Conservation (phyloP, 2,329 filamentous ascomycete genomes). For the Colletotrichum chlorophyti region DNA sequence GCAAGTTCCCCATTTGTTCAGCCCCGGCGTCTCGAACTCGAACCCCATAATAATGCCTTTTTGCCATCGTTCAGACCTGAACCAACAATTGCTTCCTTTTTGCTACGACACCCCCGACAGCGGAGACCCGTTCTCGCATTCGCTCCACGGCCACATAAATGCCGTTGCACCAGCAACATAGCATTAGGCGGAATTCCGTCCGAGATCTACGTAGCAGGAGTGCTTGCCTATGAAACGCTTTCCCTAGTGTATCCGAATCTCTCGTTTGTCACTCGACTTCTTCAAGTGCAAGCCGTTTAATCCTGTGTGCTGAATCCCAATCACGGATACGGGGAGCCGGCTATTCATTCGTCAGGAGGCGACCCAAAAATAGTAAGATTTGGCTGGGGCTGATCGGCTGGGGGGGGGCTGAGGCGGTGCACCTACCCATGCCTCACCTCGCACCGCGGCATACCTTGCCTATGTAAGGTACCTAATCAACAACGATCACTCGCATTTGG, state of each 20-base stretch:
- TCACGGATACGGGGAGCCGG: conserved; percentile 17
- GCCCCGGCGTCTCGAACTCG: conserved; percentile 16
- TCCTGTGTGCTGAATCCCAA: neutral
- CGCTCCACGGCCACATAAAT: neutral
- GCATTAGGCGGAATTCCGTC: conserved; percentile 3
- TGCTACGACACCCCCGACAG: neutral
- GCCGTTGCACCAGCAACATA: neutral
- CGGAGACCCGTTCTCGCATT: conserved; percentile 13
- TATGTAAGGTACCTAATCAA: neutral
- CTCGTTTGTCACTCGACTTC: neutral
- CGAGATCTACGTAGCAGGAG: neutral
- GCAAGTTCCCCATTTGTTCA: conserved; percentile 13
- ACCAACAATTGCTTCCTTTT: conserved; percentile 3
- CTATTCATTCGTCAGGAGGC: conserved; percentile 19
- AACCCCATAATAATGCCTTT: conserved; percentile 4
- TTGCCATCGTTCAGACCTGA: too few relatives aligned
- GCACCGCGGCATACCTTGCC: conserved; percentile 4
- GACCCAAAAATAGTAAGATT: conserved; percentile 31
- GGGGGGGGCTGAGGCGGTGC: conserved; percentile 28
- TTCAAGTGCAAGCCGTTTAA: conserved; percentile 2
- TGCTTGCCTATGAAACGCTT: neutral
- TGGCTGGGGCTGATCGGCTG: conserved; percentile 29
- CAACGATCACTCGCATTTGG: too few relatives aligned
- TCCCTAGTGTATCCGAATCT: too few relatives aligned
- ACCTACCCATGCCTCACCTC: conserved; percentile 8